phyloP scores from a whole-genome alignment of 2,329 filamentous ascomycete genomes.

The Boeremia exigua region DNA sequence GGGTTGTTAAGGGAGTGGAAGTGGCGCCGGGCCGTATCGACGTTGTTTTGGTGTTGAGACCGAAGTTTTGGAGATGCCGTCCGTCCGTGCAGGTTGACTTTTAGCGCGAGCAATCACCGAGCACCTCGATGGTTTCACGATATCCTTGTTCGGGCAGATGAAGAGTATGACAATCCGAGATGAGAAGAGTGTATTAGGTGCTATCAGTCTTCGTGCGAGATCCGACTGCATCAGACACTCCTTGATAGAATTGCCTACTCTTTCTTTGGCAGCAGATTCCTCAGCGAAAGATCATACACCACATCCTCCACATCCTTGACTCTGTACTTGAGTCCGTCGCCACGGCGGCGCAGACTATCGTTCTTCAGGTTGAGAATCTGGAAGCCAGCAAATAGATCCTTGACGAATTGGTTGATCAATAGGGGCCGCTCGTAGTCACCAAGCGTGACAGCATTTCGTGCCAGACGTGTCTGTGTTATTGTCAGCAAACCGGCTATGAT shows the following conservation, averaged over 20 bases:
- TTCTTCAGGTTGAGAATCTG: constrained; percentile 98
- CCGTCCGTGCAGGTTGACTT: constrained; percentile 25
- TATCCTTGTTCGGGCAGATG: neutral
- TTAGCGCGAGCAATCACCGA: constrained; percentile 19
- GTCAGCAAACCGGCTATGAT: neutral
- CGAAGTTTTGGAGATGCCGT: constrained; percentile 25
- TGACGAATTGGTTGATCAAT: constrained; percentile 89
- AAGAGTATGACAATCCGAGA: neutral
- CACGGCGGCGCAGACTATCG: constrained; percentile 83
- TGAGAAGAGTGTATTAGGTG: neutral
- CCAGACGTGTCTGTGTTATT: constrained; percentile 71
- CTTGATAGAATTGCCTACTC: constrained; percentile 7
- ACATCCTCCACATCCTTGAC: constrained; percentile 99
- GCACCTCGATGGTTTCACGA: constrained; percentile 20
- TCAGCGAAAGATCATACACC: constrained; percentile 90
- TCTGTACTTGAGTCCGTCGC: constrained; percentile 94
- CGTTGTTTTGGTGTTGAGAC: constrained; percentile 15
- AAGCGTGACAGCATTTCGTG: constrained; percentile 91
- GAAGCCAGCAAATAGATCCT: constrained; percentile 94
- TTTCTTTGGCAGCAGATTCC: constrained; percentile 69
- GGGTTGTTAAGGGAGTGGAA: constrained; percentile 24
- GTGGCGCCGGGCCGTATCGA: constrained; percentile 27
- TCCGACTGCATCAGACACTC: neutral
- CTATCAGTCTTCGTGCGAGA: neutral
- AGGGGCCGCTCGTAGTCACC: constrained; percentile 87